Evolutionary conservation across 208 protist species (phyloP).

Genomic region (Acanthamoeba royreba): DNA sequence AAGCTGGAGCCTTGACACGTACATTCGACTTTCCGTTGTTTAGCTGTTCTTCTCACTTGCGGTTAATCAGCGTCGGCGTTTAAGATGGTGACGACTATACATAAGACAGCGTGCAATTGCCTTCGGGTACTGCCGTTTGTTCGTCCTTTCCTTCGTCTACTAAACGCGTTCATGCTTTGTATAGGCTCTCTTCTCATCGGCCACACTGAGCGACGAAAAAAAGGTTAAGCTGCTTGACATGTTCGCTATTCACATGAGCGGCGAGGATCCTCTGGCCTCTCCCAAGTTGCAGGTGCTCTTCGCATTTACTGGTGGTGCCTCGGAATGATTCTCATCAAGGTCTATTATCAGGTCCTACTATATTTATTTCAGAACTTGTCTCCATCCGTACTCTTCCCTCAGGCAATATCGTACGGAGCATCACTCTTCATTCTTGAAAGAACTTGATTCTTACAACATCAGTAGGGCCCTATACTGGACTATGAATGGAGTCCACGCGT

Average conservation of each 20-base stretch:
- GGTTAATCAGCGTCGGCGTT: background rate
- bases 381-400: background rate
- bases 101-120: background rate
- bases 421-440: background rate
- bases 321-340: too few species aligned
- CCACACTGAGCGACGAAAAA: background rate
- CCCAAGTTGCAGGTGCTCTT: background rate
- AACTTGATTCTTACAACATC: background rate
- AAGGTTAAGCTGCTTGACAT: background rate
- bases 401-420: background rate
- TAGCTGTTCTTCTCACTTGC: background rate
- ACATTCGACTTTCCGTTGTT: background rate
- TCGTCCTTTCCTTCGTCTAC: background rate
- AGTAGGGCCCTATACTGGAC: background rate
- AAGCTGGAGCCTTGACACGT: background rate
- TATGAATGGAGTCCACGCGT: background rate
- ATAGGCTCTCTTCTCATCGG: background rate
- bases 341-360: background rate
- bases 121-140: background rate
- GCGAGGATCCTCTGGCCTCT: background rate
- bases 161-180: background rate
- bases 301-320: too few species aligned
- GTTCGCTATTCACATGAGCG: background rate
- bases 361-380: background rate
- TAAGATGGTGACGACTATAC: background rate